Evolutionary conservation across 352 stramenopile genomes (phyloP).

Genomic region (Blastocystis sp.): DNA sequence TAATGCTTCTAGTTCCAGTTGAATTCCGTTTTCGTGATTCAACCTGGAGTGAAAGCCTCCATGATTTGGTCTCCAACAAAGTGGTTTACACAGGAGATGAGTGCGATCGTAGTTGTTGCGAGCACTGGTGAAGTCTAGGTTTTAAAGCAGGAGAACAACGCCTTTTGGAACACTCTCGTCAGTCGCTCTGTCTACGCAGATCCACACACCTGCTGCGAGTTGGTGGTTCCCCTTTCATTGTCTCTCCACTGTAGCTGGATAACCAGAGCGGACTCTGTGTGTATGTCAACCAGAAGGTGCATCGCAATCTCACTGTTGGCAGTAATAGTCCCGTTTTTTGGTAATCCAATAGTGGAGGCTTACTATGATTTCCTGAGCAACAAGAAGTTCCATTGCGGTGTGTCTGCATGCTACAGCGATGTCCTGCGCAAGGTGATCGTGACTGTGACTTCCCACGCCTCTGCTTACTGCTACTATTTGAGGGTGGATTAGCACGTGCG

Average conservation of each 20-base stretch:
- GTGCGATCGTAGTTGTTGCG: not conserved
- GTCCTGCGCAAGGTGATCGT: conserved; percentile 10
- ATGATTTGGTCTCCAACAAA: conserved; percentile 22
- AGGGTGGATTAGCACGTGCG: not conserved
- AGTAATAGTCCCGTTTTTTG: not conserved
- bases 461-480: conserved; percentile 21
- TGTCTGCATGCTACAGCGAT: not conserved
- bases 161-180: not conserved
- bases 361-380: conserved; percentile 49
- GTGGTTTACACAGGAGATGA: conserved; percentile 11
- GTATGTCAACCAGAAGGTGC: not conserved
- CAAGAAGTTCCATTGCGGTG: conserved; percentile 19
- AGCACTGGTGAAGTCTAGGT: not conserved
- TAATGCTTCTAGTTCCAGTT: not conserved
- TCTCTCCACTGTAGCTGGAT: not conserved
- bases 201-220: not conserved
- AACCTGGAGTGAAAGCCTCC: not conserved
- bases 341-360: not conserved
- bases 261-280: conserved; percentile 13
- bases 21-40: not conserved
- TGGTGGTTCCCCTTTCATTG: not conserved
- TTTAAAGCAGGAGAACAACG: not conserved
- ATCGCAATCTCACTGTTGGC: not conserved
- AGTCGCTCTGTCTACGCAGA: not conserved
- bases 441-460: conserved; percentile 18